Evolutionary conservation across 1,139 yeast genomes (phyloP).

Genomic region (Yamadazyma mexicana): DNA sequence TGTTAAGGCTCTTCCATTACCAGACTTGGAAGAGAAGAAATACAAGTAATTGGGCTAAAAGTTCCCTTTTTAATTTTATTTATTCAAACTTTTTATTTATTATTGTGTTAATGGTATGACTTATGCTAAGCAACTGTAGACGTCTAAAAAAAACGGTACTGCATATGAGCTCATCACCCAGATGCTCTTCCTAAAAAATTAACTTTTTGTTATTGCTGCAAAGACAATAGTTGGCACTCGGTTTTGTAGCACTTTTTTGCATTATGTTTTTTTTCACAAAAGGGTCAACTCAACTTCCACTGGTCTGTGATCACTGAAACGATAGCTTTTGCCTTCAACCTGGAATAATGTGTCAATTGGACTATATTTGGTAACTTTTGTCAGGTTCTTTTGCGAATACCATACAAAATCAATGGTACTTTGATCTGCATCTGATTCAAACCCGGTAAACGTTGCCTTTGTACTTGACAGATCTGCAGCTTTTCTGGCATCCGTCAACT

Average conservation of each 20-base stretch:
- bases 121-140: background rate
- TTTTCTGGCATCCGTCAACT: constrained; percentile 21
- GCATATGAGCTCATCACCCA: too few species aligned
- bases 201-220: too few species aligned
- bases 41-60: constrained; percentile 6
- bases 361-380: too few species aligned
- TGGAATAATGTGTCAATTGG: too few species aligned
- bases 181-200: too few species aligned
- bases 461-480: constrained; percentile 25
- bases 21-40: constrained; percentile 18
- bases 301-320: constrained; percentile 48
- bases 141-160: background rate
- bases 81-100: constrained; percentile 3
- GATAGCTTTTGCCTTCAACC: constrained; percentile 10
- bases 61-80: constrained; percentile 1
- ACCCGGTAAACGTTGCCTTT: constrained; percentile 39
- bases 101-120: constrained; percentile 2
- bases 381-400: constrained; percentile 17
- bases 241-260: too few species aligned
- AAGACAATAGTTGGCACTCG: too few species aligned
- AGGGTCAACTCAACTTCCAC: constrained; percentile 20
- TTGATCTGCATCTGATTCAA: constrained; percentile 24
- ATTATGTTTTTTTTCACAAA: too few species aligned
- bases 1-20: constrained; percentile 49
- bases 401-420: constrained; percentile 32